Evolutionary conservation across 139 green algal species (phyloP).

Genomic region (Parachlorella kessleri): DNA sequence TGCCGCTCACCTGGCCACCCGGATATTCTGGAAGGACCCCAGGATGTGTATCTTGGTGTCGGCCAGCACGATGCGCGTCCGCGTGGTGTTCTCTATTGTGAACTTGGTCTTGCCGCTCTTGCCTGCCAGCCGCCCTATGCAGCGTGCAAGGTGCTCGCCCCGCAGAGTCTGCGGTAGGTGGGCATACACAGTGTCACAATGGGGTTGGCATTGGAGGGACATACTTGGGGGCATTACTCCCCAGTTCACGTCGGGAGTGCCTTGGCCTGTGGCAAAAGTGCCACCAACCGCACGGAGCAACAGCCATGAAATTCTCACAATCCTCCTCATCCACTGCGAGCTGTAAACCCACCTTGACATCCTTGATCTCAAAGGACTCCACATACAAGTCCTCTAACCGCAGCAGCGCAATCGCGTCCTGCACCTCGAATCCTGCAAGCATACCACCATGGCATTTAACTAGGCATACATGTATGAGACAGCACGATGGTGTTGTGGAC

Average conservation of each 20-base stretch:
- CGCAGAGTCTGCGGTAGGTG: slow-evolving; percentile 78
- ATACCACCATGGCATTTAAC: too few species aligned
- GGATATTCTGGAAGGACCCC: slow-evolving; percentile 91
- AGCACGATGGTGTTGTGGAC: slow-evolving; percentile 2
- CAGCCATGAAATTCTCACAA: too few species aligned
- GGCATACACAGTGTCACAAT: too few species aligned
- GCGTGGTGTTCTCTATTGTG: slow-evolving; percentile 98
- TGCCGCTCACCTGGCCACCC: slow-evolving; percentile 49
- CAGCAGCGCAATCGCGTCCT: slow-evolving; percentile 96
- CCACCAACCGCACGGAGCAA: too few species aligned
- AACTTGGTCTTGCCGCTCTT: slow-evolving; percentile 99
- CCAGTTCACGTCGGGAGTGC: too few species aligned
- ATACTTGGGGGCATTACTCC: too few species aligned
- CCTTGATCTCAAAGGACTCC: slow-evolving; percentile 99
- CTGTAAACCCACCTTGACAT: slow-evolving; percentile 91
- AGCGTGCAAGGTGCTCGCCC: slow-evolving; percentile 95
- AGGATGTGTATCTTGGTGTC: slow-evolving; percentile 98
- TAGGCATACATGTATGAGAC: background rate
- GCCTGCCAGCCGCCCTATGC: slow-evolving; percentile 93
- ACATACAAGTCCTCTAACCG: slow-evolving; percentile 98
- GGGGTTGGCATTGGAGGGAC: too few species aligned
- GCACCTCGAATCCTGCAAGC: slow-evolving; percentile 78
- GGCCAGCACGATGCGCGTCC: slow-evolving; percentile 96
- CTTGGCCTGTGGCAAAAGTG: too few species aligned
- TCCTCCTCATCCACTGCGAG: too few species aligned